Percentiles rank a stretch among this genome's conserved stretches.
phyloP scores from a whole-genome alignment of 1,139 yeast species.

The Maudiozyma humilis region DNA sequence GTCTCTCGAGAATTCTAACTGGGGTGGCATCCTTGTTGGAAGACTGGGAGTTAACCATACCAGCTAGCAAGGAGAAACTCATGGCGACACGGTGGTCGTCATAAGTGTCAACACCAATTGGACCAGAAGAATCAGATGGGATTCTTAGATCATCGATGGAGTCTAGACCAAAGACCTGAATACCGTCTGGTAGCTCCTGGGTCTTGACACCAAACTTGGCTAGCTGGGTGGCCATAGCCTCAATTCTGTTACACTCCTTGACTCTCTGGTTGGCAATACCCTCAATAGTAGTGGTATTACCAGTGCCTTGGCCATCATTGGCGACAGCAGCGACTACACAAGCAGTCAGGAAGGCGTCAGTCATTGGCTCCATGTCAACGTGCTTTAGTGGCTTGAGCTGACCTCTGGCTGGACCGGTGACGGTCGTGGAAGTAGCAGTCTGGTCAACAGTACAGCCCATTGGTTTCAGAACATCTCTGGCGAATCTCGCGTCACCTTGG shows the following conservation, averaged over 20 bases:
- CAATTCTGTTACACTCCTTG: slow-evolving; percentile 92
- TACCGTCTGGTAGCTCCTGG: slow-evolving; percentile 84
- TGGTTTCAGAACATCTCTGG: slow-evolving; percentile 82
- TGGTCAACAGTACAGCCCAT: slow-evolving; percentile 93
- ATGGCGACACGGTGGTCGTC: slow-evolving; percentile 98
- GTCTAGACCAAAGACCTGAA: slow-evolving; percentile 67
- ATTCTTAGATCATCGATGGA: slow-evolving; percentile 38
- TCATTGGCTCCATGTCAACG: slow-evolving; percentile 99
- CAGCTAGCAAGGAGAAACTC: slow-evolving; percentile 85
- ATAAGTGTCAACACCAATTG: slow-evolving; percentile 61
- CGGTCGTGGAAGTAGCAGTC: slow-evolving; percentile 79
- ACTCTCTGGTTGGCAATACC: slow-evolving; percentile 98
- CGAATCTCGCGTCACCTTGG: slow-evolving; percentile 97
- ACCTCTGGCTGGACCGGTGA: slow-evolving; percentile 76
- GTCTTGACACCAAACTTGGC: slow-evolving; percentile 85
- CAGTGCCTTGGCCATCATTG: slow-evolving; percentile 20
- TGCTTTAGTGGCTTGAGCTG: slow-evolving; percentile 57
- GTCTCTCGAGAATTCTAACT: slow-evolving; percentile 73
- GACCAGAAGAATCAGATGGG: slow-evolving; percentile 39
- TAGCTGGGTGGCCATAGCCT: slow-evolving; percentile 84
- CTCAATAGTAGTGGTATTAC: slow-evolving; percentile 62
- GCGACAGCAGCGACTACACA: slow-evolving; percentile 95
- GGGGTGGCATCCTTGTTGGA: slow-evolving; percentile 35
- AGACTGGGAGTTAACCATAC: slow-evolving; percentile 32
- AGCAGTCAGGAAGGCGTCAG: slow-evolving; percentile 96